Base-by-base conservation (phyloP, 2,329 filamentous ascomycete species). In the Pseudocercospora crystallina region DNA sequence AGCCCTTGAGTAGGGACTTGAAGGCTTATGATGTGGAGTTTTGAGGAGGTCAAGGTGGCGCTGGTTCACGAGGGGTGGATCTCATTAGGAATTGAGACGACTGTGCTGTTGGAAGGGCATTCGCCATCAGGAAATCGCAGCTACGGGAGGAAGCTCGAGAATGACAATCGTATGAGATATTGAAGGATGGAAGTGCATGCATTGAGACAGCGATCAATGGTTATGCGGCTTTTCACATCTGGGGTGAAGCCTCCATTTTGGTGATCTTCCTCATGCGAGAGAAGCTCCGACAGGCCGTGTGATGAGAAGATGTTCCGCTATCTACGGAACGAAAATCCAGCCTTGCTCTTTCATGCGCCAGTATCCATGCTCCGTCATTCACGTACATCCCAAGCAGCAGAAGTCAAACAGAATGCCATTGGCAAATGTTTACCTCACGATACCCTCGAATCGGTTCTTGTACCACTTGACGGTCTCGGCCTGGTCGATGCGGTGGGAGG, bases 391-490 rank as follows among this genome's bases (percentile, higher is more conserved):
- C 44, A 52, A 41, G 45, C 49, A 55, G 37, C 49, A 55, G 37
- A 50, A 32, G 45, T 15, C 31, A 45, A 49, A 38, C 15, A 39
- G 39, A 30, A 31, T 43, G 41, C 54, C 49, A 37, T 32, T 48
- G 33, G 13, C 46, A 43, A 43, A 53, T 52, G 70, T 85, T 89
- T 95, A 97, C 82, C 94, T 87, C 80, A 99, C 90, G 75, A 97
- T 97, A 75, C 92, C 94, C 76, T 97, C 90, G 85, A 96, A 96
- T 78, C 90, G 86, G 76, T 82, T 85, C 83, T 89, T 89, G 83
- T 87, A 99, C 94, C 94, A 99, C 83, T 91, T 95, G 80, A 97
- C 80, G 71, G 91, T 96, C 85, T 99, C 94, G 62, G 84, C 78
- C 73, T 90, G 87, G 85, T 84, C 89, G 85, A 99, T 96, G 73